Base-by-base conservation (phyloP, 352 stramenopile genomes). In the Phytophthora megakarya region DNA sequence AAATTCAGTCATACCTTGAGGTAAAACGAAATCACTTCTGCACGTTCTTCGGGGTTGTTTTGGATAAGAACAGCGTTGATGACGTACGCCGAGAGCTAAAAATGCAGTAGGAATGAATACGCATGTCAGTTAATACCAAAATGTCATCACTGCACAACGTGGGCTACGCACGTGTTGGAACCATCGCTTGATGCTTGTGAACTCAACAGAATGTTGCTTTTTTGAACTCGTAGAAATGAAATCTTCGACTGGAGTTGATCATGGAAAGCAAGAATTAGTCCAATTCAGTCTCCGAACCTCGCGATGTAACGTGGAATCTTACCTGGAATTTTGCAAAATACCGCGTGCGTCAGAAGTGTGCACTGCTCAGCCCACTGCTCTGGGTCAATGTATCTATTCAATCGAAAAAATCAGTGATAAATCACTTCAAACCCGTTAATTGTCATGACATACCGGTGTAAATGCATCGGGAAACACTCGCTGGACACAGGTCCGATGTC, bases 81-180 rank as follows among this genome's bases (percentile, higher is more conserved):
- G 13, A 96, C 88, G 39, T 90, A 92, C 2, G 84, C 86, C 39
- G 84, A 90, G 3, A 94, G 59, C 87, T 96, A 35, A 57, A 32
- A 7, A 26, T 13, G 55, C 22, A 56, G 16, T 5, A 49, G 16
- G 33, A 39, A 30, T 2, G 46, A n/a, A n/a, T n/a, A n/a, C n/a
- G n/a, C 39, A 39, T 2, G 46, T 22, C 4, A 25, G 43, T 67
- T 35, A 67, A 21, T 32, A 19, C 30, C 30, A 35, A 35, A 12
- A 35, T n/a, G n/a, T n/a, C n/a, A n/a, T n/a, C n/a, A n/a, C n/a
- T n/a, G n/a, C n/a, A n/a, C n/a, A n/a, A n/a, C n/a, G n/a, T n/a
- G n/a, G n/a, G n/a, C n/a, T n/a, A 68, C 81, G 15, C 77, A 96
- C 88, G 61, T 96, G 84, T 51, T 95, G 86, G 55, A 95, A 95